Percentiles rank a stretch among this genome's conserved stretches.
phyloP scores from a whole-genome alignment of 257 asterid genomes.

The Dorcoceras hygrometricum region DNA sequence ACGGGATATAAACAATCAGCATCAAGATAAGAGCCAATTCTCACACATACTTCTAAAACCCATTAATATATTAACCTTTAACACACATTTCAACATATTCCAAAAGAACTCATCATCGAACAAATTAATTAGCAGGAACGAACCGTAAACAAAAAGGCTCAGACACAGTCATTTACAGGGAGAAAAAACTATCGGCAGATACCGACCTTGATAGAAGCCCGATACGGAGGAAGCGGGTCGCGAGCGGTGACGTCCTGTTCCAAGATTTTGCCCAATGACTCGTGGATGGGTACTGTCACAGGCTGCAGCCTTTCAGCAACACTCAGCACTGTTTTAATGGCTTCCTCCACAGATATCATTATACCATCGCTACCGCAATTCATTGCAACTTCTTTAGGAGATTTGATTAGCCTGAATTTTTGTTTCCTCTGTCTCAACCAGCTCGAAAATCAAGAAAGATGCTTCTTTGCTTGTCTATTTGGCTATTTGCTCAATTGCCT shows the following conservation, averaged over 20 bases:
- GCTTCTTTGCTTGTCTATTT: not conserved
- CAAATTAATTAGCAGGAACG: not conserved
- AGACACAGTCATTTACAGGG: not conserved
- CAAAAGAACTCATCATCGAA: not conserved
- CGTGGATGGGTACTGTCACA: constrained; percentile 50
- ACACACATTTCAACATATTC: not conserved
- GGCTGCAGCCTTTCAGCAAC: constrained; percentile 65
- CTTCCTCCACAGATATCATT: constrained; percentile 70
- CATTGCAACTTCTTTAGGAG: not conserved
- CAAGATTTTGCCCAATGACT: constrained; percentile 71
- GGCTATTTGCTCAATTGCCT: too few species aligned
- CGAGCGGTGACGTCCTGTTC: constrained; percentile 76
- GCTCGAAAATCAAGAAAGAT: not conserved
- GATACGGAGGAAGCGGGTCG: constrained; percentile 95
- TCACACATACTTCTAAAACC: too few species aligned
- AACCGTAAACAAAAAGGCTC: not conserved
- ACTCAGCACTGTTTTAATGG: constrained; percentile 52
- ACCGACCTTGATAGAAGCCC: constrained; percentile 85
- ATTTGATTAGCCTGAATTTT: not conserved
- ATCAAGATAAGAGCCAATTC: too few species aligned
- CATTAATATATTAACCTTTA: not conserved
- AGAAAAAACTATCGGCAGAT: not conserved
- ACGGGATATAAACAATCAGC: too few species aligned
- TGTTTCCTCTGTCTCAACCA: not conserved
- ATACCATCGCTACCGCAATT: not conserved